Evolutionary conservation across 257 asterid genomes (phyloP).

Genomic region (Fraxinus americana): DNA sequence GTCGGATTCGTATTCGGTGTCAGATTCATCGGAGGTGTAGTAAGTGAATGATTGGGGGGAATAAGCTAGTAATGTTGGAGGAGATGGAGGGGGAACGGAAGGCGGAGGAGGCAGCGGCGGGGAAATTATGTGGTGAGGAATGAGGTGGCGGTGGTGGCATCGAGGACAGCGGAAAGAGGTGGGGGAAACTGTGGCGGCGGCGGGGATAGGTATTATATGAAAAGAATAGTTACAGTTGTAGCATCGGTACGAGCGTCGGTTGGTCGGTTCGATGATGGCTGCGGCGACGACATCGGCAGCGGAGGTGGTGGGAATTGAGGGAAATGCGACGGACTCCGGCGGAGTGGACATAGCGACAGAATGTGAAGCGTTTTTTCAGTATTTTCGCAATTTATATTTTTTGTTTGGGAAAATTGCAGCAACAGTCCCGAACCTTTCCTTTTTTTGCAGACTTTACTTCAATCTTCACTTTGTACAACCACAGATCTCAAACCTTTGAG

Average conservation of each 20-base stretch:
- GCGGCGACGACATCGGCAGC: neutral
- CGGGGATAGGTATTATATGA: conserved; percentile 34
- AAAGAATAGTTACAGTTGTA: conserved; percentile 53
- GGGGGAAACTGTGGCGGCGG: conserved; percentile 27
- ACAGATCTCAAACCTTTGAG: no score
- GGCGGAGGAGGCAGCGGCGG: conserved; percentile 28
- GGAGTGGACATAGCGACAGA: conserved; percentile 28
- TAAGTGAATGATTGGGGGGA: conserved; percentile 23
- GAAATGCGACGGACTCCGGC: conserved; percentile 39
- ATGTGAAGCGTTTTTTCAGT: conserved; percentile 11
- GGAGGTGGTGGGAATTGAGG: conserved; percentile 16
- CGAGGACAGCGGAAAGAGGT: conserved; percentile 57
- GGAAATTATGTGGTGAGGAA: conserved; percentile 46
- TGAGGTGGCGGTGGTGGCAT: conserved; percentile 53
- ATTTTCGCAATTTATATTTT: conserved; percentile 12
- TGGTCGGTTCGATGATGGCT: conserved; percentile 8
- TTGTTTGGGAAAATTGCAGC: neutral
- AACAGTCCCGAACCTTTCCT: no score
- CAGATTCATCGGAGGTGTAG: conserved; percentile 42
- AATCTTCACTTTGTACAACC: no score
- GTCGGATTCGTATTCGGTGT: conserved; percentile 35
- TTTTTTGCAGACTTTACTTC: no score
- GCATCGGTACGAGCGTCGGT: conserved; percentile 46
- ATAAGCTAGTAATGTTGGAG: conserved; percentile 3
- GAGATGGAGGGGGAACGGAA: conserved; percentile 15